A percentile compares a stretch with the other conserved stretches of the same genome.
Conservation (phyloP, 176 grass and related monocot species). For the Oryza brachyantha region DNA sequence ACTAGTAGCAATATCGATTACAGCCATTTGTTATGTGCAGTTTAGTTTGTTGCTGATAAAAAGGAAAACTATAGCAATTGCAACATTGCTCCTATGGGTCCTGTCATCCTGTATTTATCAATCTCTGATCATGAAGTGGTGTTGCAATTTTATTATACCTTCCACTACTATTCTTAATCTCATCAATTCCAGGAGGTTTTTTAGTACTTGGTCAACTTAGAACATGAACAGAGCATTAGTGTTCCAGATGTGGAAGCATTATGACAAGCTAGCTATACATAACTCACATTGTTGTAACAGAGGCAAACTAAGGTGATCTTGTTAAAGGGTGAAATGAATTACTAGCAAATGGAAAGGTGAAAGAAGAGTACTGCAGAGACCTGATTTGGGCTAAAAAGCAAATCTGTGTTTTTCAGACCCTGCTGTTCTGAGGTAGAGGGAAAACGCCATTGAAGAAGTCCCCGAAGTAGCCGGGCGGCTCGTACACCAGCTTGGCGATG, state of each 20-base stretch:
- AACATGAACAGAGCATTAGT: constrained; percentile 18
- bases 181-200: not conserved
- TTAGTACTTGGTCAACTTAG: not conserved
- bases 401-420: constrained; percentile 37
- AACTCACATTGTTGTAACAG: not conserved
- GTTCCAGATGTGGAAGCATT: constrained; percentile 20
- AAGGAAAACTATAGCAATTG: not conserved
- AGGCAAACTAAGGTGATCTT: not conserved
- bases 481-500: constrained; percentile 82
- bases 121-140: not conserved
- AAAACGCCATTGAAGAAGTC: constrained; percentile 92
- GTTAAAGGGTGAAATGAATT: not conserved
- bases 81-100: not conserved
- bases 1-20: constrained; percentile 33
- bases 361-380: not conserved
- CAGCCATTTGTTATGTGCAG: not conserved
- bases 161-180: not conserved
- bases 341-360: not conserved
- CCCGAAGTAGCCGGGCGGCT: constrained; percentile 76
- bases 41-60: constrained; percentile 13
- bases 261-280: constrained; percentile 25
- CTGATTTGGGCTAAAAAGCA: constrained; percentile 16
- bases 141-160: constrained; percentile 5
- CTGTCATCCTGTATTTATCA: not conserved
- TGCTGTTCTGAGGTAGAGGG: constrained; percentile 60